Evolutionary conservation across 2,329 filamentous ascomycete species (phyloP).

Genomic region (Madurella fahalii): DNA sequence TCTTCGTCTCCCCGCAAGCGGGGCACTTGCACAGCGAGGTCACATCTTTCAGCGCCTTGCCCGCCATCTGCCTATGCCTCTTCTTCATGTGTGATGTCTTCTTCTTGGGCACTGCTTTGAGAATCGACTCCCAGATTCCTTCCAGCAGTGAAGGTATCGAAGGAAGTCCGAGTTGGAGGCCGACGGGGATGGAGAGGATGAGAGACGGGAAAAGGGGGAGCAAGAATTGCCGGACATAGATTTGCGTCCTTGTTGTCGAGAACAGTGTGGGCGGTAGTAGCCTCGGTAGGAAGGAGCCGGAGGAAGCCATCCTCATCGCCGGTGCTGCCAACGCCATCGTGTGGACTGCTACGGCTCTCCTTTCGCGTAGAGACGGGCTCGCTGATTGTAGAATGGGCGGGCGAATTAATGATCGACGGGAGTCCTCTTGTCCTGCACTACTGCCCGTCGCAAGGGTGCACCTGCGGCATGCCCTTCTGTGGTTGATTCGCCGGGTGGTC

Average conservation of each 20-base stretch:
- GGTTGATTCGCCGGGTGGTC: constrained; percentile 11
- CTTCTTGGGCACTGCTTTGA: constrained; percentile 95
- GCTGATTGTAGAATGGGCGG: background rate
- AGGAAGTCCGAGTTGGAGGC: constrained; percentile 51
- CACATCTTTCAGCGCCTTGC: constrained; percentile 90
- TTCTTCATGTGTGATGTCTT: constrained; percentile 98
- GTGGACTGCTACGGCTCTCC: background rate
- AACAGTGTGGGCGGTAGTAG: constrained; percentile 19
- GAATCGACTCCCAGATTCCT: constrained; percentile 87
- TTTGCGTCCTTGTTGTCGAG: constrained; percentile 19
- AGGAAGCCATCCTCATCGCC: constrained; percentile 21
- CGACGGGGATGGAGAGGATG: constrained; percentile 27
- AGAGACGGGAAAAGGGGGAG: constrained; percentile 25
- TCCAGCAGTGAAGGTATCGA: constrained; percentile 66
- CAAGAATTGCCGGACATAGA: constrained; percentile 20
- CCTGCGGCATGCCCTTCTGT: constrained; percentile 14
- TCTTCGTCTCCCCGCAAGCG: constrained; percentile 81
- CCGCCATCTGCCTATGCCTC: constrained; percentile 87
- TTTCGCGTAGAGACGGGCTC: background rate
- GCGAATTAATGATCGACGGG: background rate
- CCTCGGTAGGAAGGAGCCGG: constrained; percentile 22
- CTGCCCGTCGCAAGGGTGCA: background rate
- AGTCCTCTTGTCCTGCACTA: background rate
- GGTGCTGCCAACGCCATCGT: constrained; percentile 25
- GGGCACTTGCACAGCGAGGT: constrained; percentile 84